Percentiles rank a stretch among this genome's conserved stretches.
Evolutionary conservation across 2,329 filamentous ascomycete genomes (phyloP).

Genomic region (Aspergillus tamarii): DNA sequence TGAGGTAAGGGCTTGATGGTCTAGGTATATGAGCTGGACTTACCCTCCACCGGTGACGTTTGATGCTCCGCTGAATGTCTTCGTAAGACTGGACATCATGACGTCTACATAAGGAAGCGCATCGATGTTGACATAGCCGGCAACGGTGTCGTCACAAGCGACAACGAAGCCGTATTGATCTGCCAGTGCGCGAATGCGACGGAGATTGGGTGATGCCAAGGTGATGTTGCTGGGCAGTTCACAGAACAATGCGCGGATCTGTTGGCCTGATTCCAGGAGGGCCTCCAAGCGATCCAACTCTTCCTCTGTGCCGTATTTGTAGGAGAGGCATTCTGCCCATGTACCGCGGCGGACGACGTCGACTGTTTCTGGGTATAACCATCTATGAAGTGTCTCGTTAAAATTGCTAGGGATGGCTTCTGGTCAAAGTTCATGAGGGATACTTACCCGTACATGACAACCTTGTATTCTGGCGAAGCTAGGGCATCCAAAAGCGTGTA

Average conservation of each 20-base stretch:
- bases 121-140: background rate
- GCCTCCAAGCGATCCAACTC: background rate
- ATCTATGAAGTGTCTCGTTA: background rate
- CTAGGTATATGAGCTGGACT: no score
- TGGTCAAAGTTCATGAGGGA: no score
- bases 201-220: background rate
- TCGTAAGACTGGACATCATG: background rate
- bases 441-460: background rate
- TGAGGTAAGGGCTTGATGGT: no score
- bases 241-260: background rate
- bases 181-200: background rate
- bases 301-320: background rate
- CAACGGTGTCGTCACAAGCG: background rate
- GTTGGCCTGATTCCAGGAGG: background rate
- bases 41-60: background rate
- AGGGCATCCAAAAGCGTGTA: background rate
- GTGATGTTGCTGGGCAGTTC: constrained; percentile 3
- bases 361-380: constrained; percentile 1
- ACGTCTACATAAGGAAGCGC: constrained; percentile 1
- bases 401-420: no score
- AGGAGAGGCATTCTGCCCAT: background rate
- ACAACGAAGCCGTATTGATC: background rate
- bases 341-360: background rate
- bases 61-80: background rate
- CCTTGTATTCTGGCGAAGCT: background rate